These are phyloP conservation scores for Flaveria linearis DNA, from an alignment of 129 eudicot genomes.

Conservation along the genomic window DNA sequence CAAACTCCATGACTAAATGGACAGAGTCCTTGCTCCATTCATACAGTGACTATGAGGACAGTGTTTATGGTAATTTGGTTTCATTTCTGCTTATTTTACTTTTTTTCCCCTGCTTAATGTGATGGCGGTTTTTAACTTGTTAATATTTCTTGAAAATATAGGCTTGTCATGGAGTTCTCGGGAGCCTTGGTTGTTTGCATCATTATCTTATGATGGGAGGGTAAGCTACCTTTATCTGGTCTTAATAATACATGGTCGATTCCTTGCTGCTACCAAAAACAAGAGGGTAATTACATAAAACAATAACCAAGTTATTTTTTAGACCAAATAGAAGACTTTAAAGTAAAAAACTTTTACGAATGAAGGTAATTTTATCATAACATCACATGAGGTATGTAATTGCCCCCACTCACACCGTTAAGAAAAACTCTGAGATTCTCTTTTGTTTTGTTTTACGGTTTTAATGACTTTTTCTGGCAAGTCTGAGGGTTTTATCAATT, in stretches of 20 bases:
- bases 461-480: background rate
- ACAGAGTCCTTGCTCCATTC: conserved; percentile 63
- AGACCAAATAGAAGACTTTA: background rate
- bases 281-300: background rate
- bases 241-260: background rate
- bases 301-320: background rate
- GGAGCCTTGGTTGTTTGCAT: conserved; percentile 92
- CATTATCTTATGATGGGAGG: conserved; percentile 98
- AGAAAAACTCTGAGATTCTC: background rate
- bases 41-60: conserved; percentile 94
- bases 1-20: conserved; percentile 46
- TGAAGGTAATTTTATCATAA: background rate
- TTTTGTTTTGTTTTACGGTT: background rate
- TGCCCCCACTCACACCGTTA: background rate
- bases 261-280: background rate
- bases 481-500: background rate
- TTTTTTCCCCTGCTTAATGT: conserved; percentile 2
- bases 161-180: conserved; percentile 96
- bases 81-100: conserved; percentile 3
- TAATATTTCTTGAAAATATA: conserved; percentile 35
- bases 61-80: conserved; percentile 75
- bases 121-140: conserved; percentile 16
- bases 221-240: conserved; percentile 39
- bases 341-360: background rate
- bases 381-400: background rate